Evolutionary conservation across 352 stramenopile genomes (phyloP), one percentile per base, ranked within the genome.

Genomic region (Saprolegnia parasitica): DNA sequence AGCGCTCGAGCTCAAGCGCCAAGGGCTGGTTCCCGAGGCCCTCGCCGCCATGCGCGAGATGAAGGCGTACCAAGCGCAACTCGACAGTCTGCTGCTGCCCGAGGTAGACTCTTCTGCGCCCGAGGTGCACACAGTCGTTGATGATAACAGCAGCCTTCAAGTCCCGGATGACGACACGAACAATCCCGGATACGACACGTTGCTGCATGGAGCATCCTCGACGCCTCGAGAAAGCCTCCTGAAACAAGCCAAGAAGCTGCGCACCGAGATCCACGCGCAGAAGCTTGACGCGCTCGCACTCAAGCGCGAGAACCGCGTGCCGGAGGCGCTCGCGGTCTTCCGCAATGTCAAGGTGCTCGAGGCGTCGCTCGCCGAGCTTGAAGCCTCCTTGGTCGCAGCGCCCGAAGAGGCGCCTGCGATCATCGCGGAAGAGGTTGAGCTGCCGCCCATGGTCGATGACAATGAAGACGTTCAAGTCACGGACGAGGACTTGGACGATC

Each of bases 401-500:
- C 21, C 50, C 50, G 50, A n/a, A 15, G 26, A 13, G 26, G 16
- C 50, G n/a, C 11, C 21, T 5, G 2, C 42, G 21, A 35, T 24
- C 72, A n/a, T 1, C 45, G 5, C 20, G 15, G n/a, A 23, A 20
- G 46, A 21, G 45, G 32, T 8, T 24, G 2, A 35, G 5, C 29
- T 35, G 29, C 29, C 29, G 29, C 29, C 29, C 29, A 35, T 40
- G n/a, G 56, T 62, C 13, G 37, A 74, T 35, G 74, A 81, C 15
- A 35, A 74, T 21, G 68, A 79, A 24, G 72, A 76, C n/a, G 72
- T 90, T 15, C 77, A 91, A 65, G 81, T 91, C 39, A 91, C 85
- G 20, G 85, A 91, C 20, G 82, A 89, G 45, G 85, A 93, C 49
- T 88, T 93, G 82, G 55, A 81, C 32, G 75, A 93, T 49, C 85